phyloP scores from a whole-genome alignment of 2,329 filamentous ascomycete genomes.

The Monilinia aucupariae region DNA sequence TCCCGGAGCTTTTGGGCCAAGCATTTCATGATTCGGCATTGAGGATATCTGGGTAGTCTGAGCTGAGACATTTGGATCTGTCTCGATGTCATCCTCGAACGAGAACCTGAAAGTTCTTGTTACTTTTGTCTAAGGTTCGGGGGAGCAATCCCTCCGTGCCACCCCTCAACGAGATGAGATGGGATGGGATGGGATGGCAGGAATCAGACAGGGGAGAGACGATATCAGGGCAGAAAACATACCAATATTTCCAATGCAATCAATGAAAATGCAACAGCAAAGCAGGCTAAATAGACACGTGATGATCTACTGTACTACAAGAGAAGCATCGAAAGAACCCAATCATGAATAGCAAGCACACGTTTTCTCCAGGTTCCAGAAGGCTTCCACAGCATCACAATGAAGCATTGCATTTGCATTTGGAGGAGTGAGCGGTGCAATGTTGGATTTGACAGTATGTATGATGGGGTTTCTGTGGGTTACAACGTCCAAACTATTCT shows the following conservation, averaged over 20 bases:
- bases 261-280: neutral
- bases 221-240: neutral
- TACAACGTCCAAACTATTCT: conserved; percentile 1
- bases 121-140: conserved; percentile 11
- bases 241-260: neutral
- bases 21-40: conserved; percentile 13
- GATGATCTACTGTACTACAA: conserved; percentile 8
- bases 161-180: conserved; percentile 13
- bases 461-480: neutral
- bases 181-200: conserved; percentile 16
- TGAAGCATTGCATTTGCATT: conserved; percentile 19
- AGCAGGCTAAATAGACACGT: conserved; percentile 2
- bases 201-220: neutral
- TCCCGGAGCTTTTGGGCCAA: conserved; percentile 11
- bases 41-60: conserved; percentile 1
- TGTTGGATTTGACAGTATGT: conserved; percentile 10
- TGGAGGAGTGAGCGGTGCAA: conserved; percentile 4
- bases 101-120: conserved; percentile 1
- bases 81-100: conserved; percentile 7
- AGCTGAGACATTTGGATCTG: conserved; percentile 13
- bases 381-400: conserved; percentile 13
- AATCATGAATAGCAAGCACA: conserved; percentile 7
- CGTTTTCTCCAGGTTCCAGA: conserved; percentile 19
- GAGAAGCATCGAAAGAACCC: neutral
- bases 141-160: conserved; percentile 8